Conservation (phyloP, 805 yeast species). For the Kodamaea neixiangensis region DNA sequence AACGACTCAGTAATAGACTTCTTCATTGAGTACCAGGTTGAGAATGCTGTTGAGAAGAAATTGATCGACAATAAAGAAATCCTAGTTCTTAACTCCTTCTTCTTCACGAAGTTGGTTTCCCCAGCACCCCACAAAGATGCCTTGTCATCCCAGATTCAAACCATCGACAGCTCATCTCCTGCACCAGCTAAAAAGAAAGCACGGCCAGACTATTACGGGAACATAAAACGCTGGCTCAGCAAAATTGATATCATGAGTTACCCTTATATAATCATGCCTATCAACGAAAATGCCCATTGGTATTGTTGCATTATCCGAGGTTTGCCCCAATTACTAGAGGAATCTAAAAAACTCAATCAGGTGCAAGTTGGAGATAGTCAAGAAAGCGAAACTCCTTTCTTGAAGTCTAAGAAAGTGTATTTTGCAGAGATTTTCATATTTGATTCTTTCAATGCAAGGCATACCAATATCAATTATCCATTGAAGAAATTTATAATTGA, state of each 20-base stretch:
- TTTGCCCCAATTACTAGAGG: constrained; percentile 36
- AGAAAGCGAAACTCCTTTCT: neutral
- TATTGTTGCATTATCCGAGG: constrained; percentile 72
- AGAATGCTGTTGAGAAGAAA: constrained; percentile 21
- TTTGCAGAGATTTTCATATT: constrained; percentile 55
- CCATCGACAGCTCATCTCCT: neutral
- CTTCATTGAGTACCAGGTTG: constrained; percentile 63
- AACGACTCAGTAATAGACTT: constrained; percentile 89
- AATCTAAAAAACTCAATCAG: constrained; percentile 3
- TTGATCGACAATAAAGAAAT: constrained; percentile 39
- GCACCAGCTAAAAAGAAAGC: neutral
- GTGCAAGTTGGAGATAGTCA: neutral
- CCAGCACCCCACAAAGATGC: neutral
- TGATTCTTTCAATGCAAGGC: constrained; percentile 73
- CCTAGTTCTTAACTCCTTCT: constrained; percentile 77
- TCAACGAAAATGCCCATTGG: constrained; percentile 86
- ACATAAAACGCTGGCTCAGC: constrained; percentile 77
- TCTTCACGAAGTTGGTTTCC: constrained; percentile 62
- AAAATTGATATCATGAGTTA: constrained; percentile 60
- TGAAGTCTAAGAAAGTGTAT: constrained; percentile 4
- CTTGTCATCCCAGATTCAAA: constrained; percentile 14
- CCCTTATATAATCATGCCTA: constrained; percentile 71
- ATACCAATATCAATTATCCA: constrained; percentile 52
- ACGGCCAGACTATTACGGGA: constrained; percentile 49
- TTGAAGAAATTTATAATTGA: constrained; percentile 59